Evolutionary conservation across 352 stramenopile genomes (phyloP).

Genomic region (Pelagophyceae sp.): DNA sequence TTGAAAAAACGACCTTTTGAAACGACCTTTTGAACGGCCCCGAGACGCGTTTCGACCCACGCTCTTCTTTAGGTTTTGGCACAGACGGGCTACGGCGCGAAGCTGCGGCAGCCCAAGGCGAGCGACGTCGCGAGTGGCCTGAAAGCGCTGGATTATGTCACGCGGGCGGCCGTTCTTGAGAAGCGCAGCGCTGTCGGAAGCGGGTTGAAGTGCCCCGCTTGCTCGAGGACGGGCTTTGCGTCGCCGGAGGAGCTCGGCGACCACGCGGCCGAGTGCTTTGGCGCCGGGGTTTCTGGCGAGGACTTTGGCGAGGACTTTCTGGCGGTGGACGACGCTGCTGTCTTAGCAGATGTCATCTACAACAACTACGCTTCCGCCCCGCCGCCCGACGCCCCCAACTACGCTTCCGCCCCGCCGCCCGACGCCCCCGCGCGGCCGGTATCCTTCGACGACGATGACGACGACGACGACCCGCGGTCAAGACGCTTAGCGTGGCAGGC

Average conservation of each 20-base stretch:
- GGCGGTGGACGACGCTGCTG: not conserved
- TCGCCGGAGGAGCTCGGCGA: slow-evolving; percentile 70
- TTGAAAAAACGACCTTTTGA: too few relatives aligned
- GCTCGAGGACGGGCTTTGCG: slow-evolving; percentile 53
- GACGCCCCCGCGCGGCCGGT: not conserved
- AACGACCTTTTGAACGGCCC: too few relatives aligned
- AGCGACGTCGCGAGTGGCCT: not conserved
- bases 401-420: too few relatives aligned
- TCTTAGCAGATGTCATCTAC: slow-evolving; percentile 2
- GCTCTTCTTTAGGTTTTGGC: too few relatives aligned
- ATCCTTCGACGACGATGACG: not conserved
- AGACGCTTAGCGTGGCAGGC: not conserved
- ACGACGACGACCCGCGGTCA: not conserved
- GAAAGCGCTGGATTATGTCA: not conserved
- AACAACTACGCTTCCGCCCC: not conserved
- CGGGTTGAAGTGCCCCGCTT: slow-evolving; percentile 59
- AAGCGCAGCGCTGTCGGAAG: not conserved
- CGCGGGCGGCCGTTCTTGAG: not conserved
- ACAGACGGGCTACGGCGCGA: slow-evolving; percentile 7
- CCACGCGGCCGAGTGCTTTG: slow-evolving; percentile 68
- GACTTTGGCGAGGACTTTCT: not conserved
- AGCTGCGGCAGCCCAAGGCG: slow-evolving; percentile 20
- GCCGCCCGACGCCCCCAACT: too few relatives aligned
- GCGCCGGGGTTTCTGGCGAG: slow-evolving; percentile 38
- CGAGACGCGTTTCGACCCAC: too few relatives aligned